These are phyloP conservation scores for Chaetomium sp. DNA, from an alignment of 2,329 filamentous ascomycete species.

Conservation along the genomic window DNA sequence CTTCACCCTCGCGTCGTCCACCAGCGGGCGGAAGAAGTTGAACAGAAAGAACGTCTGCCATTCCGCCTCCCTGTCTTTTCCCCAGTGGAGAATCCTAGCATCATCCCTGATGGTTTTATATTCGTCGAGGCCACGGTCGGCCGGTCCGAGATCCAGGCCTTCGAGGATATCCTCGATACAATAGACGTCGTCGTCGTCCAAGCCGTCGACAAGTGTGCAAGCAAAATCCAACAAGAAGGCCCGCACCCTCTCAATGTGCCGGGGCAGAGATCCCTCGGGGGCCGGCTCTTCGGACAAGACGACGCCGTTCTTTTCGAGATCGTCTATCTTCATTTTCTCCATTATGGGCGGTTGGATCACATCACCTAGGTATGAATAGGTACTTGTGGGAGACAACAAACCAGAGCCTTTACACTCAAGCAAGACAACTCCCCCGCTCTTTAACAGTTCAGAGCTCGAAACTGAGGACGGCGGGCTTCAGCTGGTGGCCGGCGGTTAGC, in stretches of 20 bases:
- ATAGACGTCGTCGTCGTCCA: not conserved
- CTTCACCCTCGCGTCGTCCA: not conserved
- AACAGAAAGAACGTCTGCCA: constrained; percentile 1
- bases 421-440: not conserved
- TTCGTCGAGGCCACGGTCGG: not conserved
- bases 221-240: not conserved
- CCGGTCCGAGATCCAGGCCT: not conserved
- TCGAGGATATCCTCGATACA: not conserved
- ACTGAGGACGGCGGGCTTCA: not conserved
- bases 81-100: not conserved
- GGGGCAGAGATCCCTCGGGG: not conserved
- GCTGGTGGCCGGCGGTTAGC: not conserved
- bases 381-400: not conserved
- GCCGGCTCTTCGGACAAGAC: not conserved
- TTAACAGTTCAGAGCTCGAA: not conserved
- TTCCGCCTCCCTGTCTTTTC: constrained; percentile 9
- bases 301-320: constrained; percentile 1
- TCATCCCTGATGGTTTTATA: not conserved
- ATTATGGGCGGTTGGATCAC: not conserved
- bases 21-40: constrained; percentile 3
- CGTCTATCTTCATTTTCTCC: not conserved
- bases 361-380: too few species aligned
- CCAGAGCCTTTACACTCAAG: not conserved
- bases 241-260: not conserved
- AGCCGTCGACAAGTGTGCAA: not conserved